A percentile compares a stretch with the other conserved stretches of the same genome.
Evolutionary conservation across 768 basidiomycete genomes (phyloP).

Genomic region (Lactarius pseudohatsudake): DNA sequence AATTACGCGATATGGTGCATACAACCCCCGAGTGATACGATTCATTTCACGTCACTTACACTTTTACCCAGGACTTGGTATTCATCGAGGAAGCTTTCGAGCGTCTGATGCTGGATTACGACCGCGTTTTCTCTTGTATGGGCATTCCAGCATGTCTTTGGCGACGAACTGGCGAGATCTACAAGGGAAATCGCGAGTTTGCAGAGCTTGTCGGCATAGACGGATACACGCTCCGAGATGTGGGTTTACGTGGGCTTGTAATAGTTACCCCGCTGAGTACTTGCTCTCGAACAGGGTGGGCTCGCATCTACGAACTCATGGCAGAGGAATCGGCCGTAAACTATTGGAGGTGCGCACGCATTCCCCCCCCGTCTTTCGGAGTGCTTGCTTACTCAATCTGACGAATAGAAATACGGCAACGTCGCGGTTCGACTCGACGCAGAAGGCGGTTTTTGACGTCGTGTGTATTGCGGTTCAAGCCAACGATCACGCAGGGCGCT

Average conservation of each 20-base stretch:
- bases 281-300: conserved; percentile 55
- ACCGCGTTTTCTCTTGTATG: conserved; percentile 92
- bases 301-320: conserved; percentile 97
- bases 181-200: conserved; percentile 97
- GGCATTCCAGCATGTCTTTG: conserved; percentile 96
- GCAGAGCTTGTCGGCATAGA: conserved; percentile 87
- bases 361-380: not conserved
- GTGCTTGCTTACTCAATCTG: not conserved
- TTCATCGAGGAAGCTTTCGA: conserved; percentile 99
- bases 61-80: conserved; percentile 69
- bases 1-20: conserved; percentile 74
- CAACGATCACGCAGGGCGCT: conserved; percentile 48
- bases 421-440: conserved; percentile 87
- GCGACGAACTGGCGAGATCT: conserved; percentile 97
- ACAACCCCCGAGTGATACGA: conserved; percentile 2
- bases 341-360: conserved; percentile 79
- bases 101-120: conserved; percentile 90
- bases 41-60: not conserved
- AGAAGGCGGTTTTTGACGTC: conserved; percentile 91
- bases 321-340: conserved; percentile 95
- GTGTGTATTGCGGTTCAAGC: conserved; percentile 82
- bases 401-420: conserved; percentile 82
- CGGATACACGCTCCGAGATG: conserved; percentile 85
- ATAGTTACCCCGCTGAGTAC: not conserved
- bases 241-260: conserved; percentile 38